phyloP scores from a whole-genome alignment of 208 protist genomes.

The Perkinsela sp. region DNA sequence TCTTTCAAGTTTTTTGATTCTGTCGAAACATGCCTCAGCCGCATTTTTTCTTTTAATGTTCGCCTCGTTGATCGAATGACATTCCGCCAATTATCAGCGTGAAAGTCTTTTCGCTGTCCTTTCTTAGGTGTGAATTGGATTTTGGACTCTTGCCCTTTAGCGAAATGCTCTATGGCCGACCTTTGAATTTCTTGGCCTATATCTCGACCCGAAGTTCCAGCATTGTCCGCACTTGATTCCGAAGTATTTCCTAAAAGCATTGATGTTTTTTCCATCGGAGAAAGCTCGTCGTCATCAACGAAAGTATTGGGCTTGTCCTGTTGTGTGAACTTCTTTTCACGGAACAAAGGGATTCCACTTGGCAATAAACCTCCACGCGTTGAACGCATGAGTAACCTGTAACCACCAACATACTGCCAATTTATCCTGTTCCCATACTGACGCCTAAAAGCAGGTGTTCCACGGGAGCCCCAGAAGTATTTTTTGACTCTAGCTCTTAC shows the following conservation, averaged over 20 bases:
- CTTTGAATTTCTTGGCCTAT: not conserved
- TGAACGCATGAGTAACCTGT: conserved; percentile 34
- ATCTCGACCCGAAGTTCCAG: not conserved
- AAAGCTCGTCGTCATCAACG: conserved; percentile 14
- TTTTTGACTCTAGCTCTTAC: conserved; percentile 27
- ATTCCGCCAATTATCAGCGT: not conserved
- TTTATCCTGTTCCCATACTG: conserved; percentile 5
- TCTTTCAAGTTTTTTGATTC: not conserved
- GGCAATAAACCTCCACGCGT: conserved; percentile 36
- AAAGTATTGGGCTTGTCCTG: conserved; percentile 45
- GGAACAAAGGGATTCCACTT: conserved; percentile 36
- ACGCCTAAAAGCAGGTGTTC: not conserved
- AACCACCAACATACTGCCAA: conserved; percentile 61
- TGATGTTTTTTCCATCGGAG: conserved; percentile 41
- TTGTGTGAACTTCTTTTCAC: conserved; percentile 30
- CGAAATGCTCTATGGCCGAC: too few relatives aligned
- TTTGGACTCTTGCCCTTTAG: too few relatives aligned
- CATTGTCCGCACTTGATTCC: not conserved
- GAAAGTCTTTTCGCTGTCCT: too few relatives aligned
- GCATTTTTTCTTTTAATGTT: not conserved
- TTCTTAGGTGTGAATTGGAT: too few relatives aligned
- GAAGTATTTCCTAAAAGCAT: conserved; percentile 11
- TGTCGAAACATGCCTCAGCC: not conserved
- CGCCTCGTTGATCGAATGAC: not conserved
- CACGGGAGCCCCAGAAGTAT: not conserved